phyloP scores from a whole-genome alignment of 2,329 filamentous ascomycete genomes.

The Colletotrichum nymphaeae region DNA sequence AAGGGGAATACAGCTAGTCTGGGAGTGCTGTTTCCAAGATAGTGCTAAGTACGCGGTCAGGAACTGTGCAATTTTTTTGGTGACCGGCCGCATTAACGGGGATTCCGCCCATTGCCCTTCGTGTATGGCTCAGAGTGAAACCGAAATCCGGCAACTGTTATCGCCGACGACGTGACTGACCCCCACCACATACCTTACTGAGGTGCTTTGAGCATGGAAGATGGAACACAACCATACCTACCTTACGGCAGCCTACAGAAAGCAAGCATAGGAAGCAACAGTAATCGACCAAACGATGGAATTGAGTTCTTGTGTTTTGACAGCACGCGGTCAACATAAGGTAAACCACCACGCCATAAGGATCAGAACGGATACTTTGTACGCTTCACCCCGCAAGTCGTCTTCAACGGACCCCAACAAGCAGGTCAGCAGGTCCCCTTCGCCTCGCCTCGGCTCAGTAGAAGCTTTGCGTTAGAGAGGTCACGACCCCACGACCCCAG shows the following conservation, averaged over 20 bases:
- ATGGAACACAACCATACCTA: background rate
- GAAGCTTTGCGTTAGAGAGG: constrained; percentile 22
- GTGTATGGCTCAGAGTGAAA: constrained; percentile 6
- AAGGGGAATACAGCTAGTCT: background rate
- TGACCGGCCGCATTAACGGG: background rate
- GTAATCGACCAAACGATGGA: background rate
- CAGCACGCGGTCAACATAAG: background rate
- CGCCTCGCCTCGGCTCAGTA: constrained; percentile 24
- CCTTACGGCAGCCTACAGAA: background rate
- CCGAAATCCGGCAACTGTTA: constrained; percentile 7
- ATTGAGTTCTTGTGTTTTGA: background rate
- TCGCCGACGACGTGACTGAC: constrained; percentile 3
- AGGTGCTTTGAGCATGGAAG: background rate
- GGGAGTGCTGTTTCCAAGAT: background rate
- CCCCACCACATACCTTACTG: background rate
- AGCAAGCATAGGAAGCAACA: background rate
- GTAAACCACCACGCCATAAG: background rate
- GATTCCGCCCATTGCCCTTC: background rate
- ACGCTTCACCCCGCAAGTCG: background rate
- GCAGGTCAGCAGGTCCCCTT: constrained; percentile 25
- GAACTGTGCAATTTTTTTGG: background rate
- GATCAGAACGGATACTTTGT: too few species aligned
- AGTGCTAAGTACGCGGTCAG: background rate
- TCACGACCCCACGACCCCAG: constrained; percentile 30
- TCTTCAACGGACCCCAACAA: constrained; percentile 1